These are phyloP conservation scores for Suillus americanus DNA, from an alignment of 768 basidiomycete species.

Conservation along the genomic window DNA sequence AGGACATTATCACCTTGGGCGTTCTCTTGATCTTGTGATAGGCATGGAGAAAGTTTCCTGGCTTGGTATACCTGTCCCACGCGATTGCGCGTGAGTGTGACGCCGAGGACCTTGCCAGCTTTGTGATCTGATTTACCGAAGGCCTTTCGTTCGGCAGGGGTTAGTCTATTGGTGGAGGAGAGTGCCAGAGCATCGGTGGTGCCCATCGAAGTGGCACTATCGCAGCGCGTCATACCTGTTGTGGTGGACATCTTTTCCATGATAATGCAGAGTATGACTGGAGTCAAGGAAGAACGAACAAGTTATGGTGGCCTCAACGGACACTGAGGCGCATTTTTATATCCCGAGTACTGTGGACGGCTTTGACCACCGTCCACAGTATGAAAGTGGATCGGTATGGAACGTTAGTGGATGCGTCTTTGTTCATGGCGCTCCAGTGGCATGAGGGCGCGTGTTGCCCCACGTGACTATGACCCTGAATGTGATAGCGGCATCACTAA, in stretches of 20 bases:
- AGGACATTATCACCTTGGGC: neutral
- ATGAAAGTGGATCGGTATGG: too few species aligned
- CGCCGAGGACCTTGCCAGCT: conserved; percentile 14
- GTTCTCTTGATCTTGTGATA: neutral
- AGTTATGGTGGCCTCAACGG: neutral
- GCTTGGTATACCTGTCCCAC: neutral
- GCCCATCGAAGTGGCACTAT: neutral
- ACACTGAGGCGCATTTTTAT: neutral
- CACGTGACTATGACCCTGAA: too few species aligned
- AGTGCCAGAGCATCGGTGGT: neutral
- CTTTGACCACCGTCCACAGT: neutral
- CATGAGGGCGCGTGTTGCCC: too few species aligned
- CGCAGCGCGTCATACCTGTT: neutral
- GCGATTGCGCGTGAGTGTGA: conserved; percentile 16
- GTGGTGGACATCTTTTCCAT: neutral
- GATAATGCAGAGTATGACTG: neutral
- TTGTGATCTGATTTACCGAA: conserved; percentile 13
- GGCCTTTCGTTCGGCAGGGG: conserved; percentile 9
- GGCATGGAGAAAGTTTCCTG: neutral
- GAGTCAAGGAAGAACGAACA: neutral
- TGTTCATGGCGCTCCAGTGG: neutral
- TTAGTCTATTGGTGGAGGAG: conserved; percentile 10
- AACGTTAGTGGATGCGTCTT: neutral
- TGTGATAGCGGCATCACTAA: too few species aligned
- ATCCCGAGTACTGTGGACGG: neutral